phyloP scores from a whole-genome alignment of 352 stramenopile genomes.

The Phytophthora sp. region DNA sequence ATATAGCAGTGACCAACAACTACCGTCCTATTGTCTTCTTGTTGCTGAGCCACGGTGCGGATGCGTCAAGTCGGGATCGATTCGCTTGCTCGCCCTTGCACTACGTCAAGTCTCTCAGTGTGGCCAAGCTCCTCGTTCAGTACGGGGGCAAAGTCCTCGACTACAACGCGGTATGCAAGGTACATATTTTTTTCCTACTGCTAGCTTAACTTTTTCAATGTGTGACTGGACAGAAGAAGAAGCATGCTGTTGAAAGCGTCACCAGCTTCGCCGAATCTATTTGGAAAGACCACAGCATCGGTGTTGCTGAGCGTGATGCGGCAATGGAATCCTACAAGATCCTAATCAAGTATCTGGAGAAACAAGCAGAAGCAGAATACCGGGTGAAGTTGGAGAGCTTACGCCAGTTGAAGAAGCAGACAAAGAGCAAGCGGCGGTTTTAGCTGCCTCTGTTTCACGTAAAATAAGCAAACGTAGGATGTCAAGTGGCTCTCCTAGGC shows the following conservation, averaged over 20 bases:
- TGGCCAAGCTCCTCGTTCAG: slow-evolving; percentile 67
- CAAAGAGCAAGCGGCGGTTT: slow-evolving; percentile 13
- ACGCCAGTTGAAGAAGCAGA: slow-evolving; percentile 42
- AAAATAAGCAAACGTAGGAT: slow-evolving; percentile 1
- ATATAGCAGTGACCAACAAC: slow-evolving; percentile 66
- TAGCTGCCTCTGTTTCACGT: background rate
- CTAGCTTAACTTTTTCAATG: background rate
- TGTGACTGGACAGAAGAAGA: slow-evolving; percentile 45
- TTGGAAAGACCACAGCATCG: slow-evolving; percentile 9
- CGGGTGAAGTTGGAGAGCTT: slow-evolving; percentile 56
- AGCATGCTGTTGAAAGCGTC: slow-evolving; percentile 58
- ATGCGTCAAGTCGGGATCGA: slow-evolving; percentile 57
- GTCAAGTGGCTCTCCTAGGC: too few species aligned
- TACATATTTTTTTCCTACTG: background rate
- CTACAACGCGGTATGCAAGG: slow-evolving; percentile 50
- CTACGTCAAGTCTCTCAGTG: slow-evolving; percentile 69
- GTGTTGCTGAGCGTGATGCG: slow-evolving; percentile 13
- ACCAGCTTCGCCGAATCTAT: slow-evolving; percentile 15
- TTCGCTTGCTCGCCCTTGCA: slow-evolving; percentile 74
- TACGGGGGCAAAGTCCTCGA: slow-evolving; percentile 66
- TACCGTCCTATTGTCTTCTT: slow-evolving; percentile 67
- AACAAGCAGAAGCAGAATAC: slow-evolving; percentile 56
- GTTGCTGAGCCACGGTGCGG: slow-evolving; percentile 70
- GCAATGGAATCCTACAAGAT: slow-evolving; percentile 14
- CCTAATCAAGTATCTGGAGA: slow-evolving; percentile 56